Conservation (phyloP, 257 asterid species). For the Coffea eugenioides region DNA sequence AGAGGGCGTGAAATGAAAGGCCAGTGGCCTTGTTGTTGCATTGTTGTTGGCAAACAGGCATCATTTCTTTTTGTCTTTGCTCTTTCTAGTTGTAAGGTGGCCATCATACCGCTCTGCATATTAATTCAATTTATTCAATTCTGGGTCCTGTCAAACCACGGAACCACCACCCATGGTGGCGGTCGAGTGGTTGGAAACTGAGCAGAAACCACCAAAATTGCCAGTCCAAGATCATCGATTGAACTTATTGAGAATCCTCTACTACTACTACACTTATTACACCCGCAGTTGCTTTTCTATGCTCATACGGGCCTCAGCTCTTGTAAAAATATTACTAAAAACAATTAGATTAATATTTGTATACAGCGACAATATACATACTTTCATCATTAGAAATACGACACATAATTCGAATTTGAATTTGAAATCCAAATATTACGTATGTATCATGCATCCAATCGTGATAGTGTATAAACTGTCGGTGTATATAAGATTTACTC, state of each 20-base stretch:
- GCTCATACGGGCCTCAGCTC: too few species aligned
- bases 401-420: too few species aligned
- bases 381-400: too few species aligned
- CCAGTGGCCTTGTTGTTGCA: background rate
- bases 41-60: constrained; percentile 53
- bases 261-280: too few species aligned
- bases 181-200: background rate
- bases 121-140: background rate
- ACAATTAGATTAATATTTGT: too few species aligned
- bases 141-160: background rate
- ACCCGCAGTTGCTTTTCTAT: too few species aligned
- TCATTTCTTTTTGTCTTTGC: constrained; percentile 66
- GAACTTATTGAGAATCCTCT: background rate
- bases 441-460: too few species aligned
- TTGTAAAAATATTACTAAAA: too few species aligned
- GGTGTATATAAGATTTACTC: too few species aligned
- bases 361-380: too few species aligned
- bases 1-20: constrained; percentile 8
- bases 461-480: too few species aligned
- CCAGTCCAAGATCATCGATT: background rate
- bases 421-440: too few species aligned
- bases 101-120: constrained; percentile 33
- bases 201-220: background rate
- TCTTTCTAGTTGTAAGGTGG: constrained; percentile 27
- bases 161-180: background rate